Percentiles rank a stretch among this genome's conserved stretches.
Conservation (phyloP, 805 yeast genomes). For the Saccharomycopsis fibuligera region DNA sequence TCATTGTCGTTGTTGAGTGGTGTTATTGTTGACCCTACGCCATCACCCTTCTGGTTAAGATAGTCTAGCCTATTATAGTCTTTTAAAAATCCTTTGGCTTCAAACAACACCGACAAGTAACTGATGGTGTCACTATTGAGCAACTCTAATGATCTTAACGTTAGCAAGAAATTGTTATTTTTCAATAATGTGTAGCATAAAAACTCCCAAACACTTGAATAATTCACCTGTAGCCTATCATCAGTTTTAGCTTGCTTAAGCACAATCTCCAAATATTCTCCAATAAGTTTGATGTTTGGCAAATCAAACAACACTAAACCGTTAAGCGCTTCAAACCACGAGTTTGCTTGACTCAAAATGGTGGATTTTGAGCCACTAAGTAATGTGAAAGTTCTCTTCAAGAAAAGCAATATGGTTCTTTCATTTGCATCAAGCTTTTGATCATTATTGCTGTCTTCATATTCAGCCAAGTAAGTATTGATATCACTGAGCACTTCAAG, state of each 20-base stretch:
- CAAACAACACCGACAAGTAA: conserved; percentile 52
- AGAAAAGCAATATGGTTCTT: conserved; percentile 10
- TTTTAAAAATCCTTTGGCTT: conserved; percentile 54
- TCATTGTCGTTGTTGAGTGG: too few species aligned
- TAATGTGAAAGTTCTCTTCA: conserved; percentile 30
- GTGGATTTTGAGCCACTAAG: conserved; percentile 36
- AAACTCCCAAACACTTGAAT: conserved; percentile 44
- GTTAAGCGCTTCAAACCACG: conserved; percentile 65
- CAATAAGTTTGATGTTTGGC: conserved; percentile 40
- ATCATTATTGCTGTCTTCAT: not conserved
- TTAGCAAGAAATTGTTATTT: conserved; percentile 46
- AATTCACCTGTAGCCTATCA: conserved; percentile 19
- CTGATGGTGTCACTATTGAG: conserved; percentile 61
- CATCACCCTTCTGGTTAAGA: not conserved
- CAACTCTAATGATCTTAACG: conserved; percentile 51
- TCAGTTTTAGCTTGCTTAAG: not conserved
- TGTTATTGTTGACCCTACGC: too few species aligned
- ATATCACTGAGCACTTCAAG: conserved; percentile 4
- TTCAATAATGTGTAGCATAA: conserved; percentile 51
- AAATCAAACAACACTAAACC: conserved; percentile 55
- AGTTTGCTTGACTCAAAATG: conserved; percentile 43
- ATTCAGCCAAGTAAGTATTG: conserved; percentile 3
- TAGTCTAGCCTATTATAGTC: conserved; percentile 26
- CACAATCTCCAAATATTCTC: conserved; percentile 32
- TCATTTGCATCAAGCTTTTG: conserved; percentile 1